phyloP scores from a whole-genome alignment of 257 asterid genomes.

The Leptodermis oblonga region DNA sequence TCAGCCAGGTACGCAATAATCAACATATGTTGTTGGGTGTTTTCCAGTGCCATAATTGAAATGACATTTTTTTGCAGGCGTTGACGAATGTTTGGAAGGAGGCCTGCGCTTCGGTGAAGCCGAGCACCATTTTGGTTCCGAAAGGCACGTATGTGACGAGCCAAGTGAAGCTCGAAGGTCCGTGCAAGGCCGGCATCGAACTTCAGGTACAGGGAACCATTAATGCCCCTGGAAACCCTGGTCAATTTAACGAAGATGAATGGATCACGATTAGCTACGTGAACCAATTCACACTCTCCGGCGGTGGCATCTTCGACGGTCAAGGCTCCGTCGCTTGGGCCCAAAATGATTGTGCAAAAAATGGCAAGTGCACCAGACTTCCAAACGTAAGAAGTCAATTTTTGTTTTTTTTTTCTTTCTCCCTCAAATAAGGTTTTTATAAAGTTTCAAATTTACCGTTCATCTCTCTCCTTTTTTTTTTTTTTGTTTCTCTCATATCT shows the following conservation, averaged over 20 bases:
- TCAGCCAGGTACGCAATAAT: slow-evolving; percentile 22
- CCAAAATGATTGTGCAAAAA: slow-evolving; percentile 34
- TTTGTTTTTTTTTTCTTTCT: no score
- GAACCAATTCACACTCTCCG: slow-evolving; percentile 32
- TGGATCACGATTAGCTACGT: slow-evolving; percentile 41
- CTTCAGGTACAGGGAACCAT: slow-evolving; percentile 36
- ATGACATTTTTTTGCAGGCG: no score
- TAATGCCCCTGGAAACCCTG: slow-evolving; percentile 28
- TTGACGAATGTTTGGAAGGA: slow-evolving; percentile 37
- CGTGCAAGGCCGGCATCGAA: slow-evolving; percentile 29
- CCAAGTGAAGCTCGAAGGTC: slow-evolving; percentile 22
- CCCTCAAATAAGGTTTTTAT: no score
- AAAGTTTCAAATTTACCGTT: no score
- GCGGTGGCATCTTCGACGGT: slow-evolving; percentile 52
- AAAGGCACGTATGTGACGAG: slow-evolving; percentile 27
- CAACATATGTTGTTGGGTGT: no score
- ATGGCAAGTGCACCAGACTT: slow-evolving; percentile 22
- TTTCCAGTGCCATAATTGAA: no score
- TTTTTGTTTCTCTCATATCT: no score
- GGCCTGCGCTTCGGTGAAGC: slow-evolving; percentile 21
- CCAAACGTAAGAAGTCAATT: slow-evolving; percentile 30
- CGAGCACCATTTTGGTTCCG: slow-evolving; percentile 32
- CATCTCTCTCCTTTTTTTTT: no score
- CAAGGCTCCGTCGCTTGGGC: slow-evolving; percentile 37
- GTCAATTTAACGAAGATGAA: slow-evolving; percentile 14